Base-by-base conservation (phyloP, 2,329 filamentous ascomycete species). In the Paraphoma sp. region DNA sequence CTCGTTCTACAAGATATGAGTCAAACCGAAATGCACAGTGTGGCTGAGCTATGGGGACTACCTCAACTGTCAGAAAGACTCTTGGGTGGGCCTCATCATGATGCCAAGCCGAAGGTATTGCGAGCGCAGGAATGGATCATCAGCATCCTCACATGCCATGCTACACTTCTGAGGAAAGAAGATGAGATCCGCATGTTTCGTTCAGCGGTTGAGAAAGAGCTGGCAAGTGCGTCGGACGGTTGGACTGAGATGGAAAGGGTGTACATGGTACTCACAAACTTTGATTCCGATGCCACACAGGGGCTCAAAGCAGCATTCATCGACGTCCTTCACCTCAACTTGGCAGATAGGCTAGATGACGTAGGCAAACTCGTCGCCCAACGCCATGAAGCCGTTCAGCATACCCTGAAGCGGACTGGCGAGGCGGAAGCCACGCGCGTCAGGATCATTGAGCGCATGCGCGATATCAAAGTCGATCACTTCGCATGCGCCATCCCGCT, bases 401-500 rank as follows among this genome's bases (percentile, higher is more conserved):
- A 47, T 4, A 14, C 23, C 1, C 40, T 48, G 11, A 40, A 23
- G 6, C 43, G 50, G 30, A 48, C 53, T 1, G 18, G 18, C 0
- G 36, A 47, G 17, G 6, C 50, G n/a, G n/a, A 54, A 2, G 33
- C 57, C 1, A 52, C 52, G 4, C 53, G 60, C 14, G 28, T 47
- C 1, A 28, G 5, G 0, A 60, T 67, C 9, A 9, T 46, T 2
- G 23, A 57, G 2, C 30, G 3, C 63, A 56, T 28, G 28, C 45
- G 16, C 8, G 36, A 36, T 0, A 42, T 46, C 4, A 52, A 46
- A 10, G 48, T 71, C 16, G 65, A 69, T 45, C 51, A 56, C 12
- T 69, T 71, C 45, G 65, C 68, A 3, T 69, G 65, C 47, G 65
- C 64, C 4, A 44, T 66, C 17, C 59, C 63, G 1, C 50, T 67